Conservation (phyloP, 805 yeast genomes). For the Metschnikowia reukaufii region DNA sequence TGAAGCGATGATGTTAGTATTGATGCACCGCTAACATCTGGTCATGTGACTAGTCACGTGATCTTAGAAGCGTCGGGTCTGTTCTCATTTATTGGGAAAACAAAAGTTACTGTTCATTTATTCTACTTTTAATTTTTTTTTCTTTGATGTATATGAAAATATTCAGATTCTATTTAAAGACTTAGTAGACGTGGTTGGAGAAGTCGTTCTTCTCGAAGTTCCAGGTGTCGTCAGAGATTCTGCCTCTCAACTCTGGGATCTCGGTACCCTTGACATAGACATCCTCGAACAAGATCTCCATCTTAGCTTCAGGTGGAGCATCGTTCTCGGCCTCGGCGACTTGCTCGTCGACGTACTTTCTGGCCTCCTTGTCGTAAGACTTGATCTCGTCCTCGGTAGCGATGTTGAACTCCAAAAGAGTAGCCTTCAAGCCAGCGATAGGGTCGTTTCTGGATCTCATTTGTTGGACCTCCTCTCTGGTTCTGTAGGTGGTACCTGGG, state of each 20-base stretch:
- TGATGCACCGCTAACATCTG: not conserved
- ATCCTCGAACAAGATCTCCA: constrained; percentile 93
- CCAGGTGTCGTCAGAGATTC: constrained; percentile 96
- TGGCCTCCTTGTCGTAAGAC: constrained; percentile 92
- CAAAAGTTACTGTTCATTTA: not conserved
- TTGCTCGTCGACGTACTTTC: constrained; percentile 93
- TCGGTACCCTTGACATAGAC: constrained; percentile 95
- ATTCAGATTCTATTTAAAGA: constrained; percentile 3
- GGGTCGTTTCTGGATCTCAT: constrained; percentile 99
- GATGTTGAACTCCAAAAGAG: constrained; percentile 74
- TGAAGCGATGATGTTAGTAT: not conserved
- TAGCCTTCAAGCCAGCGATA: constrained; percentile 91
- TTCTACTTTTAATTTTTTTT: not conserved
- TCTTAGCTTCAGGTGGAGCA: constrained; percentile 93
- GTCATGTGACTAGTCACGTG: not conserved
- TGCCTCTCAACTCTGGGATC: constrained; percentile 90
- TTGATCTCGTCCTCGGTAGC: constrained; percentile 95
- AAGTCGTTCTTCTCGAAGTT: constrained; percentile 56
- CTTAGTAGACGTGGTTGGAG: constrained; percentile 47
- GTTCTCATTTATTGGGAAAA: no score
- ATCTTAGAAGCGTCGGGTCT: no score
- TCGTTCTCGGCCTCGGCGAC: constrained; percentile 90
- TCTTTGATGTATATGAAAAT: constrained; percentile 1
- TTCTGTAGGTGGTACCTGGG: constrained; percentile 99
- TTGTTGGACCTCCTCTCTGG: constrained; percentile 99